Conservation (phyloP, 306 rosid genomes). For the Casuarina cunninghamiana region DNA sequence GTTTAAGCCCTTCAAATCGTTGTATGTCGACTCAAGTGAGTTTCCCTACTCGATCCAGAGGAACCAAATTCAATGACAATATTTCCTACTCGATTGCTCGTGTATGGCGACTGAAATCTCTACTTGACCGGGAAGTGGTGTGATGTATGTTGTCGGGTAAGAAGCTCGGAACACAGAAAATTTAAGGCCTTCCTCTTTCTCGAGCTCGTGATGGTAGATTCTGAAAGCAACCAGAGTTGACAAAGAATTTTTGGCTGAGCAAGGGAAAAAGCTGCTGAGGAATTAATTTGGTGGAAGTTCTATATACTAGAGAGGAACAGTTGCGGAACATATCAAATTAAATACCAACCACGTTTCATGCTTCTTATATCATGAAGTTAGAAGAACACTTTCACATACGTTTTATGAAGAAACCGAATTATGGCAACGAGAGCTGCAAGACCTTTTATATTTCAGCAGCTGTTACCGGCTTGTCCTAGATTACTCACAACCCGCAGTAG, state of each 20-base stretch:
- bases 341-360: neutral
- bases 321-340: neutral
- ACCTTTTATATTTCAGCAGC: no score
- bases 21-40: conserved; percentile 5
- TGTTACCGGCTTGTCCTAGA: no score
- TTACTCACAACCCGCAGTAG: neutral
- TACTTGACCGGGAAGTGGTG: neutral
- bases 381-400: conserved; percentile 1
- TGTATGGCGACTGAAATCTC: neutral
- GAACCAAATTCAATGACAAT: neutral
- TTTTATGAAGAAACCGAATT: neutral
- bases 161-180: neutral
- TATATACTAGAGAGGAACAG: neutral
- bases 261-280: neutral
- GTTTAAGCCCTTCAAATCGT: neutral
- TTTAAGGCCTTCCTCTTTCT: neutral
- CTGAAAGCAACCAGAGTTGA: conserved; percentile 3
- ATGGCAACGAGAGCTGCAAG: neutral
- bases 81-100: neutral
- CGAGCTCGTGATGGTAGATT: neutral
- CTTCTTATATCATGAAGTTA: neutral
- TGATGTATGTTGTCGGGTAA: neutral
- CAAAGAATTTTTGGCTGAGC: neutral
- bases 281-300: neutral
- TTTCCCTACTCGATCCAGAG: conserved; percentile 3